phyloP scores from a whole-genome alignment of 108 stramenopile species.

The Cyclotella sp. region DNA sequence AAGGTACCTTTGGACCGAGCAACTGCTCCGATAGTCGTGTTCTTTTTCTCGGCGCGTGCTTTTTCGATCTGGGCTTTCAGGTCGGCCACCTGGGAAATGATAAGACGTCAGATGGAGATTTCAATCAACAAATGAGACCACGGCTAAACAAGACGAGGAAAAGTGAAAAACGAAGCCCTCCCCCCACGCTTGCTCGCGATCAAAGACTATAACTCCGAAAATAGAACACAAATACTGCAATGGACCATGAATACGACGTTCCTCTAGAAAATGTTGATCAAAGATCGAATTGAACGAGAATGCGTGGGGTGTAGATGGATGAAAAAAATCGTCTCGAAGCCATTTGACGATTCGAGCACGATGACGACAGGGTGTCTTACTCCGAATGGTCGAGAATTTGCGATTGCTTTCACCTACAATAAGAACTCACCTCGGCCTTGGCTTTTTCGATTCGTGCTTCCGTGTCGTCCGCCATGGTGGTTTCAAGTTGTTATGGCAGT shows the following conservation, averaged over 20 bases:
- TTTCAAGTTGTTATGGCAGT: no score
- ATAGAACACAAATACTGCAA: not conserved
- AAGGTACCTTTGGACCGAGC: constrained; percentile 42
- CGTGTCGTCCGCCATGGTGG: constrained; percentile 39
- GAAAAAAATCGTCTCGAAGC: not conserved
- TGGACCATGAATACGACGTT: not conserved
- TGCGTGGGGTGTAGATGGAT: not conserved
- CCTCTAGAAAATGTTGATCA: not conserved
- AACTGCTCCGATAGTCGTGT: constrained; percentile 45
- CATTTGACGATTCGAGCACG: not conserved
- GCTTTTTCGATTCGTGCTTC: constrained; percentile 44
- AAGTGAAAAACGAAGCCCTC: not conserved
- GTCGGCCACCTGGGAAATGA: constrained; percentile 50
- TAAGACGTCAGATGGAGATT: not conserved
- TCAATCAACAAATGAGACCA: not conserved
- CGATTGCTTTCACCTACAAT: not conserved
- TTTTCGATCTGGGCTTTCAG: constrained; percentile 60
- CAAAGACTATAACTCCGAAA: not conserved
- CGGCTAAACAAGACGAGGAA: not conserved
- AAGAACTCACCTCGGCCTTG: constrained; percentile 48
- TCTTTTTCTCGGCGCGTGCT: constrained; percentile 49
- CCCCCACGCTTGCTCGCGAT: no score
- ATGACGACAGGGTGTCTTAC: not conserved
- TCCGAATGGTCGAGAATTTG: not conserved
- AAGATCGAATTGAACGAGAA: not conserved